Evolutionary conservation across 2,329 filamentous ascomycete species (phyloP).

Genomic region (Cordyceps pruinosa): DNA sequence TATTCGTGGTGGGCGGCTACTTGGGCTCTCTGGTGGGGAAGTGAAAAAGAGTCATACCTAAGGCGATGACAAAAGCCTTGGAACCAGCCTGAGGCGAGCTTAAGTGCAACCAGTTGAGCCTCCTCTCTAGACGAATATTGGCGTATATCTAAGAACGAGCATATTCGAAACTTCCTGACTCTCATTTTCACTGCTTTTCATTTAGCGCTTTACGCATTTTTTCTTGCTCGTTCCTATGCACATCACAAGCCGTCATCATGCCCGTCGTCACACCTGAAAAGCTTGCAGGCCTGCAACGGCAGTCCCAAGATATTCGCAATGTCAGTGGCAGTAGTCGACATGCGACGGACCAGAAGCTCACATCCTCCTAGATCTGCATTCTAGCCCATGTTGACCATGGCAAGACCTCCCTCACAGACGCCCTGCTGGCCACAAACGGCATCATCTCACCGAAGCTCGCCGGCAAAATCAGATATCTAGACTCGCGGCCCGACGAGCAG

Average conservation of each 20-base stretch:
- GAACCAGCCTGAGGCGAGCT: neutral
- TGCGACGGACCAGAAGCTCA: slow-evolving; percentile 14
- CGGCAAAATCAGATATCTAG: slow-evolving; percentile 95
- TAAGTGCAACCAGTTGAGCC: neutral
- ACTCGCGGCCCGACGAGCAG: slow-evolving; percentile 94
- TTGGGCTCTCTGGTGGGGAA: slow-evolving; percentile 5
- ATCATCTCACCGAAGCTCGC: slow-evolving; percentile 98
- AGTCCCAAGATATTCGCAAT: slow-evolving; percentile 86
- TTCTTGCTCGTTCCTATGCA: neutral
- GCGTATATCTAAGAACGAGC: slow-evolving; percentile 1
- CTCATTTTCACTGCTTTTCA: neutral
- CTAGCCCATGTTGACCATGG: slow-evolving; percentile 96
- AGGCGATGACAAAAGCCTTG: slow-evolving; percentile 6
- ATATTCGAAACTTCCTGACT: neutral
- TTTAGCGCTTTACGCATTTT: slow-evolving; percentile 2
- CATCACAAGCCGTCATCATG: slow-evolving; percentile 49
- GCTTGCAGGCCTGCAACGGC: slow-evolving; percentile 81
- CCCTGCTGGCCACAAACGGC: slow-evolving; percentile 94
- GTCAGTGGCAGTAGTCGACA: slow-evolving; percentile 43
- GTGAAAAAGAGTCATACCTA: slow-evolving; percentile 8
- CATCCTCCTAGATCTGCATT: slow-evolving; percentile 70
- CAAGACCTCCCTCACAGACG: slow-evolving; percentile 94
- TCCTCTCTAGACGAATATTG: neutral
- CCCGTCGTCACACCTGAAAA: slow-evolving; percentile 87
- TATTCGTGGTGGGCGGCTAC: neutral